phyloP scores from a whole-genome alignment of 2,329 filamentous ascomycete species.

The Penicillium thymicola region DNA sequence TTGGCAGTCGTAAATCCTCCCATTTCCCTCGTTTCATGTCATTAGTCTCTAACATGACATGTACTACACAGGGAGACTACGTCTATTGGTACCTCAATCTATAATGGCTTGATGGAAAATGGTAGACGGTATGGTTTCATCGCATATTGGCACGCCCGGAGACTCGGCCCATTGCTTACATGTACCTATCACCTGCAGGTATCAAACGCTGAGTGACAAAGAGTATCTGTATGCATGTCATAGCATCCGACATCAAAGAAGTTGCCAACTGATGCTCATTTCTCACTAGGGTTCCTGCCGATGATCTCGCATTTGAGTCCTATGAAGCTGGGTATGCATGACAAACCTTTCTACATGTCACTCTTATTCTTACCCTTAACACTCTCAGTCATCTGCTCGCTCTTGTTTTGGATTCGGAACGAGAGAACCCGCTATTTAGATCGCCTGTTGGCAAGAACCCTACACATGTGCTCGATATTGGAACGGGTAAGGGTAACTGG shows the following conservation, averaged over 20 bases:
- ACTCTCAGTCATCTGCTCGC: conserved; percentile 11
- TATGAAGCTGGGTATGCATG: conserved; percentile 16
- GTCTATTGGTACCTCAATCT: conserved; percentile 17
- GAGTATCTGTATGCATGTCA: conserved; percentile 10
- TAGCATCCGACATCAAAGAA: not conserved
- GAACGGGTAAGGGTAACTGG: conserved; percentile 13
- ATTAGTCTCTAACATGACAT: not conserved
- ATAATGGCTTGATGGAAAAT: conserved; percentile 16
- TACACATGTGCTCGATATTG: conserved; percentile 14
- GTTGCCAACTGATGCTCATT: not conserved
- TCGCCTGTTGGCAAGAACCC: conserved; percentile 6
- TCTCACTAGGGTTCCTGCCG: conserved; percentile 12
- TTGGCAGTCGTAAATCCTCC: conserved; percentile 14
- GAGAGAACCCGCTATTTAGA: conserved; percentile 13
- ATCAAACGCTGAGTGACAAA: conserved; percentile 14
- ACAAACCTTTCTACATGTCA: not conserved
- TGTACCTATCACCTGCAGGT: not conserved
- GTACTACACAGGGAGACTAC: conserved; percentile 9
- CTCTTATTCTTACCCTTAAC: not conserved
- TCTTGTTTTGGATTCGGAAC: conserved; percentile 12
- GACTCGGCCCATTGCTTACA: not conserved
- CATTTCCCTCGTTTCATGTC: not conserved
- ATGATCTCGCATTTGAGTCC: conserved; percentile 17
- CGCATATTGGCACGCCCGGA: not conserved
- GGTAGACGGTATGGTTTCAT: conserved; percentile 12